phyloP scores from a whole-genome alignment of 2,329 filamentous ascomycete species.

The Cladosporium sp. region DNA sequence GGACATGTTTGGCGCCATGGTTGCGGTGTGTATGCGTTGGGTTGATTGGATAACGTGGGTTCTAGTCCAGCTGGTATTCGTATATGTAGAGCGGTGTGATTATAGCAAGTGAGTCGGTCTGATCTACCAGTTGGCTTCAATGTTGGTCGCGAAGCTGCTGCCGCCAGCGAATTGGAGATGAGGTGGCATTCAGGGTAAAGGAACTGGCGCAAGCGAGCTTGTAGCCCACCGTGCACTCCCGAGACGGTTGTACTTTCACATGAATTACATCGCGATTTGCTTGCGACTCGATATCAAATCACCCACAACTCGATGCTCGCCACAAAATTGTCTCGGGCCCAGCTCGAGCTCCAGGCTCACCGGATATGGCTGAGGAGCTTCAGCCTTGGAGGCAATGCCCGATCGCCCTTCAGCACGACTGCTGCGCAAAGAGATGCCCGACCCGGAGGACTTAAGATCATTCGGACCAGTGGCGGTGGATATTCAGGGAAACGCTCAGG shows the following conservation, averaged over 20 bases:
- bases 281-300: constrained; percentile 23
- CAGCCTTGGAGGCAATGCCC: neutral
- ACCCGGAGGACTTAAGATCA: neutral
- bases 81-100: neutral
- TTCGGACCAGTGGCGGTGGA: neutral
- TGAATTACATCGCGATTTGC: neutral
- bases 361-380: constrained; percentile 31
- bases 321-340: constrained; percentile 25
- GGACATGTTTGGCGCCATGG: constrained; percentile 56
- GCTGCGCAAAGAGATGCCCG: neutral
- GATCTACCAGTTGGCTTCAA: neutral
- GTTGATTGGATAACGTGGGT: neutral
- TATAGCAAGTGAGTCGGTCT: neutral
- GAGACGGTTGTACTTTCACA: constrained; percentile 2
- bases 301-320: constrained; percentile 21
- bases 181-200: constrained; percentile 17
- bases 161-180: constrained; percentile 1
- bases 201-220: neutral
- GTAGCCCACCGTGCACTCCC: constrained; percentile 7
- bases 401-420: neutral
- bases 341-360: constrained; percentile 30
- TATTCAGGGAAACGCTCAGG: neutral
- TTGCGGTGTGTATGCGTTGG: constrained; percentile 24
- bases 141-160: constrained; percentile 6
- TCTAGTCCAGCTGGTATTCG: constrained; percentile 37